Percentiles rank a stretch among this genome's conserved stretches.
Conservation (phyloP, 2,329 filamentous ascomycete genomes). For the Ramularia endophylla region DNA sequence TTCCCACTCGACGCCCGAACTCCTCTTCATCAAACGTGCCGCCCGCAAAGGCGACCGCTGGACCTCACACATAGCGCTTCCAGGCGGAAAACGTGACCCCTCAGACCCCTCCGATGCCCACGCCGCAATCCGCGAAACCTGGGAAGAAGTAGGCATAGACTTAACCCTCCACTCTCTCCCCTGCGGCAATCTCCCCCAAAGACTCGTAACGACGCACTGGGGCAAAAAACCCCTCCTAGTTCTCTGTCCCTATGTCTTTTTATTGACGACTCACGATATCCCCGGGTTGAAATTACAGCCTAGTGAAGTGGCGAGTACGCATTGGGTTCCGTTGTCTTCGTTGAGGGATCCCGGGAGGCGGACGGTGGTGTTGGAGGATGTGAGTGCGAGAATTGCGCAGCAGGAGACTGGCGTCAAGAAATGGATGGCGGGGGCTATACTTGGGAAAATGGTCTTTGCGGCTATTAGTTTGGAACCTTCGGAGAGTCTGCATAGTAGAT, state of each 20-base stretch:
- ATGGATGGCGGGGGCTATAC: conserved; percentile 49
- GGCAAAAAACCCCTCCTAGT: conserved; percentile 61
- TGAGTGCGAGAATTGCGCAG: conserved; percentile 54
- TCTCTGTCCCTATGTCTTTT: conserved; percentile 62
- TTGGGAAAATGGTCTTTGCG: conserved; percentile 63
- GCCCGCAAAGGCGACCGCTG: conserved; percentile 60
- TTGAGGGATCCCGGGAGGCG: conserved; percentile 56
- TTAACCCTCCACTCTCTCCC: conserved; percentile 38
- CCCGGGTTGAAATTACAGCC: conserved; percentile 59
- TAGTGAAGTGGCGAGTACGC: conserved; percentile 60
- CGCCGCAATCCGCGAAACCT: conserved; percentile 58
- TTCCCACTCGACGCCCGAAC: conserved; percentile 58
- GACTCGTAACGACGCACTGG: conserved; percentile 61
- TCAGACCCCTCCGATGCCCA: conserved; percentile 57
- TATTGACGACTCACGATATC: conserved; percentile 51
- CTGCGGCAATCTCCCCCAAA: conserved; percentile 59
- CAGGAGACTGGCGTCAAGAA: conserved; percentile 49
- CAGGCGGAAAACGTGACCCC: conserved; percentile 61
- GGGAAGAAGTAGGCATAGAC: conserved; percentile 60
- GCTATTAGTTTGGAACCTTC: conserved; percentile 58
- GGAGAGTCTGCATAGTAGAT: conserved; percentile 52
- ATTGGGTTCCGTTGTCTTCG: conserved; percentile 61
- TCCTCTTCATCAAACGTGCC: conserved; percentile 66
- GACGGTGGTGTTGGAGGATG: conserved; percentile 58
- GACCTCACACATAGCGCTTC: conserved; percentile 63